Percentiles rank a stretch among this genome's conserved stretches.
phyloP scores from a whole-genome alignment of 2,329 filamentous ascomycete genomes.

The Zymoseptoria passerinii region DNA sequence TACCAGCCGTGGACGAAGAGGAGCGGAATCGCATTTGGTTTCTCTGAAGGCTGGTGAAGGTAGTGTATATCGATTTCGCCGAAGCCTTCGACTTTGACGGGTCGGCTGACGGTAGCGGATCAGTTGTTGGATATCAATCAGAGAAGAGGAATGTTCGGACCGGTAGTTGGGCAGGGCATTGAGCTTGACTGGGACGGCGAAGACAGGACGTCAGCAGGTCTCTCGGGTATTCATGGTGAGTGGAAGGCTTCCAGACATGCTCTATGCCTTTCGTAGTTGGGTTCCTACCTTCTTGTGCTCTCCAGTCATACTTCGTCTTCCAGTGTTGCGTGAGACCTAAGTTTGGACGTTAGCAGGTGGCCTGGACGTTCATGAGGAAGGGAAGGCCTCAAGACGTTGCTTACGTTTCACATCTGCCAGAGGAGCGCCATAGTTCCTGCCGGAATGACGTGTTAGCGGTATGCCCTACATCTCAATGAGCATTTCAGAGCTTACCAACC shows the following conservation, averaged over 20 bases:
- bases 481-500: conserved; percentile 33
- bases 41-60: conserved; percentile 48
- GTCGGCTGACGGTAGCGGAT: conserved; percentile 28
- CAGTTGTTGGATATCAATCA: too few species aligned
- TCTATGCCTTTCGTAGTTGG: too few species aligned
- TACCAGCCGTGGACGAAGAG: conserved; percentile 57
- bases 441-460: neutral
- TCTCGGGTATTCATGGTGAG: too few species aligned
- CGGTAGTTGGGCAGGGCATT: conserved; percentile 53
- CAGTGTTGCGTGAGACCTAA: conserved; percentile 45
- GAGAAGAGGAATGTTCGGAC: too few species aligned
- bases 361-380: too few species aligned
- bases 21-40: conserved; percentile 51
- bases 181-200: conserved; percentile 32
- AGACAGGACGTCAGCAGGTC: too few species aligned
- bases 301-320: conserved; percentile 53
- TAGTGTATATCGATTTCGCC: conserved; percentile 56
- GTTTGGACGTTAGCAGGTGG: too few species aligned
- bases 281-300: conserved; percentile 41
- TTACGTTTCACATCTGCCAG: conserved; percentile 49
- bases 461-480: too few species aligned
- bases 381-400: too few species aligned
- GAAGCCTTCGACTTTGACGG: conserved; percentile 50
- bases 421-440: conserved; percentile 48
- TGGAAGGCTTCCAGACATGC: too few species aligned